Conservation (phyloP, 371 early-diverging fungal genomes). For the Circinella minor region DNA sequence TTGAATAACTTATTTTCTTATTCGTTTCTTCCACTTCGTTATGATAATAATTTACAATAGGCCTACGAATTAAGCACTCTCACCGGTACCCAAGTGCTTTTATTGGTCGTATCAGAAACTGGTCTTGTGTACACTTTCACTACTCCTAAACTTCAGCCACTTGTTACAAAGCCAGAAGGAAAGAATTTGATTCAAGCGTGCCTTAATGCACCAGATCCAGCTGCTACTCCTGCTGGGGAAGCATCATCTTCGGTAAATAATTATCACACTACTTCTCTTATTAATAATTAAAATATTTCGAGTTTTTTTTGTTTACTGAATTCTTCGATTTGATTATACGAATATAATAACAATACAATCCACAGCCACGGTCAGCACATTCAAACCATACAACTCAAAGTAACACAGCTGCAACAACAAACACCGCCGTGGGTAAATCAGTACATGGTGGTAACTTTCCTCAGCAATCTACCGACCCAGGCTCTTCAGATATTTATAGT, state of each 20-base stretch:
- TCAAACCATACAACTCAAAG: slow-evolving; percentile 20
- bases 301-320: background rate
- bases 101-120: slow-evolving; percentile 96
- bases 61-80: slow-evolving; percentile 98
- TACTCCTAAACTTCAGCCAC: slow-evolving; percentile 95
- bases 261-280: background rate
- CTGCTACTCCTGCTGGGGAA: slow-evolving; percentile 7
- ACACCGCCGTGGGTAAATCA: slow-evolving; percentile 27
- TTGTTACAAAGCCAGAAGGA: slow-evolving; percentile 94
- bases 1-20: background rate
- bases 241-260: slow-evolving; percentile 6
- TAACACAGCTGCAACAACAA: slow-evolving; percentile 19
- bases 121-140: slow-evolving; percentile 99
- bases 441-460: slow-evolving; percentile 18
- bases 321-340: background rate
- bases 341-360: too few relatives aligned
- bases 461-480: slow-evolving; percentile 7
- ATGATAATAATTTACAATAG: slow-evolving; percentile 36
- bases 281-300: background rate
- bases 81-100: slow-evolving; percentile 97
- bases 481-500: slow-evolving; percentile 17
- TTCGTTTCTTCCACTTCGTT: background rate
- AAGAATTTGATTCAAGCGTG: slow-evolving; percentile 96
- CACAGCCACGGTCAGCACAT: slow-evolving; percentile 19
- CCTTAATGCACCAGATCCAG: slow-evolving; percentile 82